A percentile compares a stretch with the other conserved stretches of the same genome.
These are phyloP conservation scores for Chrysoporthe puriensis DNA, from an alignment of 2,329 filamentous ascomycete genomes.

Conservation along the genomic window DNA sequence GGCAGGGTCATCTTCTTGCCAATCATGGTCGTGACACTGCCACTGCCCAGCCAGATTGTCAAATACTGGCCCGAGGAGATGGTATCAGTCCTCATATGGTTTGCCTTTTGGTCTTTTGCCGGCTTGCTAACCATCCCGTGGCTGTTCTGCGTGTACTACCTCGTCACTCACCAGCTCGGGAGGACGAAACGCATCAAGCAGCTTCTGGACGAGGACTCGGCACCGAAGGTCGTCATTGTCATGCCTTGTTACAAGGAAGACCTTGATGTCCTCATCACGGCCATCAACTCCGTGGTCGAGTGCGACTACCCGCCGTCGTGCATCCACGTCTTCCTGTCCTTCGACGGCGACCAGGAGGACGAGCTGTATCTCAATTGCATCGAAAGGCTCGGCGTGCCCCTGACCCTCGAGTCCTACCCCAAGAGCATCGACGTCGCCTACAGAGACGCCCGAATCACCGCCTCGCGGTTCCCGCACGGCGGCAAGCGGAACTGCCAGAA, in stretches of 20 bases:
- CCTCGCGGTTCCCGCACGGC: conserved; percentile 90
- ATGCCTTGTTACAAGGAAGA: conserved; percentile 98
- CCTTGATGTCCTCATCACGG: conserved; percentile 79
- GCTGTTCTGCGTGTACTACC: conserved; percentile 90
- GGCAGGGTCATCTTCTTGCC: conserved; percentile 81
- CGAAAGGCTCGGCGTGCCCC: conserved; percentile 78
- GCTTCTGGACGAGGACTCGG: conserved; percentile 79
- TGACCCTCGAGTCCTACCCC: conserved; percentile 77
- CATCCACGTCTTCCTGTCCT: conserved; percentile 93
- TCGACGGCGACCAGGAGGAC: conserved; percentile 88
- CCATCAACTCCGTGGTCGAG: conserved; percentile 88
- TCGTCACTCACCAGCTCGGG: conserved; percentile 85
- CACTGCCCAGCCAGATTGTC: conserved; percentile 73
- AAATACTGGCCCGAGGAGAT: conserved; percentile 71
- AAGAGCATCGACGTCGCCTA: conserved; percentile 90
- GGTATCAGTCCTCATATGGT: conserved; percentile 82
- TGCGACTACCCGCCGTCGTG: conserved; percentile 92
- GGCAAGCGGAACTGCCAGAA: conserved; percentile 96
- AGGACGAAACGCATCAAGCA: conserved; percentile 81
- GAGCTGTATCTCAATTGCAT: conserved; percentile 88
- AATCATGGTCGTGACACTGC: conserved; percentile 91
- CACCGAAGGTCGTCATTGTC: conserved; percentile 92
- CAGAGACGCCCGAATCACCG: conserved; percentile 79
- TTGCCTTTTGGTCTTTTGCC: conserved; percentile 93
- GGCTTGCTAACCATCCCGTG: conserved; percentile 84